Percentiles rank a stretch among this genome's conserved stretches.
These are phyloP conservation scores for Gentiana straminea DNA, from an alignment of 257 asterid genomes.

Conservation along the genomic window DNA sequence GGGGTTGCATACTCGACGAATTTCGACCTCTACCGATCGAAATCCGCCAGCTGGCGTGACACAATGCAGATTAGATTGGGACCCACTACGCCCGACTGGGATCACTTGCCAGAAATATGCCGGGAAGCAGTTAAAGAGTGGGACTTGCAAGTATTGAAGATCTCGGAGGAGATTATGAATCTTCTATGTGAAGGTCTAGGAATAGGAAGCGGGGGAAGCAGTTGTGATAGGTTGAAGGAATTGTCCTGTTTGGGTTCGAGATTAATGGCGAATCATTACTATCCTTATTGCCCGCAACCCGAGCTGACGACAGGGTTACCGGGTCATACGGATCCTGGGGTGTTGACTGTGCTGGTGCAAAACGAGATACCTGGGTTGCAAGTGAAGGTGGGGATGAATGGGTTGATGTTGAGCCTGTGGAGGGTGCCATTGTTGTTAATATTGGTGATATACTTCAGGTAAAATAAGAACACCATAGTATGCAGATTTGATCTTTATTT, in stretches of 20 bases:
- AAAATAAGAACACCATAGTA: background rate
- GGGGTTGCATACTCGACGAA: constrained; percentile 25
- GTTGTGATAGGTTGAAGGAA: constrained; percentile 13
- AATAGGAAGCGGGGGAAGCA: constrained; percentile 1
- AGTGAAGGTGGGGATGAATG: constrained; percentile 31
- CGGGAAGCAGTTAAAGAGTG: constrained; percentile 19
- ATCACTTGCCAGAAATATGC: constrained; percentile 20
- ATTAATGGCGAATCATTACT: constrained; percentile 28
- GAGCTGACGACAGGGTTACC: constrained; percentile 31
- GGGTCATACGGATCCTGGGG: constrained; percentile 28
- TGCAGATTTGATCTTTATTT: too few species aligned
- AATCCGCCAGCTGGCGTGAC: constrained; percentile 42
- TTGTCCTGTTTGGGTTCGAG: constrained; percentile 24
- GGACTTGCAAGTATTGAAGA: constrained; percentile 16
- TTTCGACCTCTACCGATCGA: constrained; percentile 28
- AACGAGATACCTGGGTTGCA: constrained; percentile 37
- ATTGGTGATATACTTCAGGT: constrained; percentile 44
- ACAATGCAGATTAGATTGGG: constrained; percentile 20
- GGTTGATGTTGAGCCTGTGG: constrained; percentile 32
- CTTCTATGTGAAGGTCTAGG: constrained; percentile 33
- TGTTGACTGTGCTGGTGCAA: constrained; percentile 33
- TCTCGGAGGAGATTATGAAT: constrained; percentile 25
- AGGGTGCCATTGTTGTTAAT: constrained; percentile 30
- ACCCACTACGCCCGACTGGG: constrained; percentile 24
- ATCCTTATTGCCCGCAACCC: constrained; percentile 37